phyloP scores from a whole-genome alignment of 352 stramenopile species.

The Phytophthora syringae region DNA sequence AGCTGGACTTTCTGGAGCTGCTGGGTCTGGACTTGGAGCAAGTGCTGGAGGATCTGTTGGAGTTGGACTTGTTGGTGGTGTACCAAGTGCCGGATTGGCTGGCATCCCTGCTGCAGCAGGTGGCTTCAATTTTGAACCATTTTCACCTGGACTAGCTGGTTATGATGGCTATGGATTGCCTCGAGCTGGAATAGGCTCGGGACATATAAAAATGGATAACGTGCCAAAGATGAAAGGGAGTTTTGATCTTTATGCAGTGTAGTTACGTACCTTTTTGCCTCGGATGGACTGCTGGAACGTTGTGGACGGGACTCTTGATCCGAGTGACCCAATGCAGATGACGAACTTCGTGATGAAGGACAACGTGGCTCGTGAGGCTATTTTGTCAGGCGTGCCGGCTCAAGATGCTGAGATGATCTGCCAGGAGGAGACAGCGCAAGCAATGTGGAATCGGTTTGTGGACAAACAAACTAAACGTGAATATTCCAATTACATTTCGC shows the following conservation, averaged over 20 bases:
- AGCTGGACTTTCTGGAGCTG: too few relatives aligned
- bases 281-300: slow-evolving; percentile 17
- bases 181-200: background rate
- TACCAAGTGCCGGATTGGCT: background rate
- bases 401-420: slow-evolving; percentile 18
- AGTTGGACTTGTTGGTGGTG: too few relatives aligned
- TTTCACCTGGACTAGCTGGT: background rate
- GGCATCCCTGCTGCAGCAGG: background rate
- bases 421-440: background rate
- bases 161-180: background rate
- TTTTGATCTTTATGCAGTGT: slow-evolving; percentile 4
- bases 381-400: slow-evolving; percentile 4
- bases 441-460: slow-evolving; percentile 18
- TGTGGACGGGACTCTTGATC: slow-evolving; percentile 11
- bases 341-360: background rate
- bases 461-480: too few relatives aligned
- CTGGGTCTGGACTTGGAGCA: too few relatives aligned
- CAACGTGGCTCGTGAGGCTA: slow-evolving; percentile 10
- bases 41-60: too few relatives aligned
- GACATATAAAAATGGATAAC: background rate
- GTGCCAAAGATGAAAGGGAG: slow-evolving; percentile 2
- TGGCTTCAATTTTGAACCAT: background rate
- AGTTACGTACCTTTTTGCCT: slow-evolving; percentile 8
- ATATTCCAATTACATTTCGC: too few relatives aligned
- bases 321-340: background rate